Conservation (phyloP, 768 basidiomycete species). For the Neoboletus subvelutipes region DNA sequence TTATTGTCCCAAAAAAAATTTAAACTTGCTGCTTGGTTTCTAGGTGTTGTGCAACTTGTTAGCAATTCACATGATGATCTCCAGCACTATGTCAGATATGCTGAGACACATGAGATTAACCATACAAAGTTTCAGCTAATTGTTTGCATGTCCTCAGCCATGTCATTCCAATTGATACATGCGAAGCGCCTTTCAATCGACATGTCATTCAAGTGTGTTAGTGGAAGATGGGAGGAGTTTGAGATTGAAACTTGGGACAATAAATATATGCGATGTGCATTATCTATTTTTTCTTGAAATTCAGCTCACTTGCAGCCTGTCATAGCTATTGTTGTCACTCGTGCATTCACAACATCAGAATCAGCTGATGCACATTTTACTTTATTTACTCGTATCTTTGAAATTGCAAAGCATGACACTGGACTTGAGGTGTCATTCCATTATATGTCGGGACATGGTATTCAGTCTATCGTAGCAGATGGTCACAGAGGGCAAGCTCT, state of each 20-base stretch:
- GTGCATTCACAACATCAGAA: slow-evolving; percentile 29
- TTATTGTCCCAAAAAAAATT: too few species aligned
- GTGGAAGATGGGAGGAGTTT: neutral
- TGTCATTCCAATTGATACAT: too few species aligned
- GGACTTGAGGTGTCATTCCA: neutral
- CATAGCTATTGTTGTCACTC: slow-evolving; percentile 8
- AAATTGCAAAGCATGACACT: neutral
- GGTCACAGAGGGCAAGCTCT: slow-evolving; percentile 5
- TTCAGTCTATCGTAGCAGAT: slow-evolving; percentile 8
- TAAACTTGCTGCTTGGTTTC: too few species aligned
- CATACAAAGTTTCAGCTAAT: too few species aligned
- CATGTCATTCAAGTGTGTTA: neutral
- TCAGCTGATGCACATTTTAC: slow-evolving; percentile 26
- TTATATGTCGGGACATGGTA: slow-evolving; percentile 1
- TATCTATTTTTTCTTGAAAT: too few species aligned
- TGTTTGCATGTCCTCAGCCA: too few species aligned
- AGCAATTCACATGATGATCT: too few species aligned
- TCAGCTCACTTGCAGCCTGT: too few species aligned
- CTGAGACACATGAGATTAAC: too few species aligned
- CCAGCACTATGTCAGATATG: too few species aligned
- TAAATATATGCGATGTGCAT: too few species aligned
- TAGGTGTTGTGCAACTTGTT: too few species aligned
- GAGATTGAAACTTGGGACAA: slow-evolving; percentile 2
- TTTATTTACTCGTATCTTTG: slow-evolving; percentile 23
- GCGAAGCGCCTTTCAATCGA: neutral